Evolutionary conservation across 1,139 yeast species (phyloP).

Genomic region (Candida sojae): DNA sequence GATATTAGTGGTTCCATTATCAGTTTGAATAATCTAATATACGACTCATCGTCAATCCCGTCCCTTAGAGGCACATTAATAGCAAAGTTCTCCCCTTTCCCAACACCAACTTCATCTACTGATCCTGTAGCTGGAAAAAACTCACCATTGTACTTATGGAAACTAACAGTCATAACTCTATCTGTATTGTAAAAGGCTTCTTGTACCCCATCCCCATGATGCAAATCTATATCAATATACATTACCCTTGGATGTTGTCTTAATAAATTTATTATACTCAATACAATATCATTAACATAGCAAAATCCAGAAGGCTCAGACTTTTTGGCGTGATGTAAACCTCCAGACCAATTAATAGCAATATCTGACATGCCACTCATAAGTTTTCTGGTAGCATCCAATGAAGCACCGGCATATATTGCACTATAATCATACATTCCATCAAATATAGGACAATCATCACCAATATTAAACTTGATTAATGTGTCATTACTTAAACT

Average conservation of each 20-base stretch:
- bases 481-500: slow-evolving; percentile 57
- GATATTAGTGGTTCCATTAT: slow-evolving; percentile 86
- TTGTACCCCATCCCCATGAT: slow-evolving; percentile 98
- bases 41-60: slow-evolving; percentile 94
- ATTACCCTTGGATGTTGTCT: slow-evolving; percentile 88
- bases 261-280: slow-evolving; percentile 79
- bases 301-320: slow-evolving; percentile 94
- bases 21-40: slow-evolving; percentile 73
- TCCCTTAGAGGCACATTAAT: slow-evolving; percentile 93
- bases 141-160: slow-evolving; percentile 93
- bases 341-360: slow-evolving; percentile 98
- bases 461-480: slow-evolving; percentile 89
- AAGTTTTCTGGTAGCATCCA: slow-evolving; percentile 88
- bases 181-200: slow-evolving; percentile 96
- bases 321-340: slow-evolving; percentile 95
- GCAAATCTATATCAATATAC: slow-evolving; percentile 93
- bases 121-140: slow-evolving; percentile 97
- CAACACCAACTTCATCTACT: slow-evolving; percentile 82
- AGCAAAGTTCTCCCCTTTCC: slow-evolving; percentile 82
- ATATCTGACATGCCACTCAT: slow-evolving; percentile 86
- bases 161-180: slow-evolving; percentile 91
- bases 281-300: slow-evolving; percentile 90
- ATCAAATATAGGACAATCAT: slow-evolving; percentile 96
- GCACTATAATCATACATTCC: slow-evolving; percentile 88
- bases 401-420: slow-evolving; percentile 87